Base-by-base conservation (phyloP, 2,329 filamentous ascomycete genomes). In the Pyricularia grisea region DNA sequence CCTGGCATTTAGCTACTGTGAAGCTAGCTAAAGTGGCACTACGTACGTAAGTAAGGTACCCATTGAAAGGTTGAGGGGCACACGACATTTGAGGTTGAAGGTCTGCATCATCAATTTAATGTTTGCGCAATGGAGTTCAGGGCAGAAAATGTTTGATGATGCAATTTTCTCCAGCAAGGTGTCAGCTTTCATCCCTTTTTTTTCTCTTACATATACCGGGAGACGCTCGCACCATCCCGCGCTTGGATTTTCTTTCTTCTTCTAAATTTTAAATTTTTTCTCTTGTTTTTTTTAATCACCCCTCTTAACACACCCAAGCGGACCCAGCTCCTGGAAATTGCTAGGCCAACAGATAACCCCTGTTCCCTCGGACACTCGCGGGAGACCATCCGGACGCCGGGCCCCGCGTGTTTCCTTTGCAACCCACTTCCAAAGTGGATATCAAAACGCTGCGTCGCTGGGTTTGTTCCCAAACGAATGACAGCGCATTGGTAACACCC, bases 401-500 rank as follows among this genome's bases (percentile, higher is more conserved):
- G 42, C 25, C 58, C 58, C 58, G 58, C 58, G 25, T 61, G 58
- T 61, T 61, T 61, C 25, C 58, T 17, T 61, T 6, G 58, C 42
- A 50, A 7, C 42, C 42, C 42, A 50, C 58, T 61, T 27, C 27
- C n/a, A 3, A 58, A 27, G 58, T 61, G 58, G 58, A 61, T 61
- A 60, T 27, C 7, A 61, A 61, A 61, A 61, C 58, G 58, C 58
- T 61, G 58, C 10, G 23, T 25, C n/a, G n/a, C 58, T 61, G 10
- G 63, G 20, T 65, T 36, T 50, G 65, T 66, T 66, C 65, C 65
- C 58, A 61, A 23, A 23, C 5, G 23, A 42, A 42, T 42, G 65
- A 66, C 65, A 66, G 65, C 30, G 65, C 65, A 42, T 66, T 42
- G 65, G 65, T 66, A 66, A 66, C 65, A 33, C 27, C 63, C 63